Evolutionary conservation across 148 eudicot species (phyloP).

Genomic region (Rhododendron ovatum): DNA sequence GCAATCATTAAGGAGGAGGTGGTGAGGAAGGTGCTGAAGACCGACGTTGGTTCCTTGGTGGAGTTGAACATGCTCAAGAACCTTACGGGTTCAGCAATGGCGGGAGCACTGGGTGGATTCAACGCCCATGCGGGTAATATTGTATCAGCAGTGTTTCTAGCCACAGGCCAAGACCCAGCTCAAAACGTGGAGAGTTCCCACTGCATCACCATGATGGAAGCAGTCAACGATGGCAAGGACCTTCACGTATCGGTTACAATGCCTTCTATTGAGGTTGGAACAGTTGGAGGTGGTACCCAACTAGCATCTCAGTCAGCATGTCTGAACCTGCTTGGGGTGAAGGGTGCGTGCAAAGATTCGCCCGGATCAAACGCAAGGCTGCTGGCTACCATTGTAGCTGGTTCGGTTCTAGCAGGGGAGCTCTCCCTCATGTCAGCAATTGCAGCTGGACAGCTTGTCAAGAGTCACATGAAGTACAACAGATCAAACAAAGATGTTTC

Average conservation of each 20-base stretch:
- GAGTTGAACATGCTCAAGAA: constrained; percentile 88
- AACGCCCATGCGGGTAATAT: constrained; percentile 86
- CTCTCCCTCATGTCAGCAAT: constrained; percentile 88
- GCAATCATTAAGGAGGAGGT: constrained; percentile 71
- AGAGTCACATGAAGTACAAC: constrained; percentile 83
- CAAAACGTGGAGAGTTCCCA: constrained; percentile 85
- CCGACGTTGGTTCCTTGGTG: constrained; percentile 58
- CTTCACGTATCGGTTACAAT: constrained; percentile 82
- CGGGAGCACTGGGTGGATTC: constrained; percentile 89
- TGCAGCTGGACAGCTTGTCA: constrained; percentile 79
- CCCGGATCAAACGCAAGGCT: constrained; percentile 73
- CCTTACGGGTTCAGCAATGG: constrained; percentile 77
- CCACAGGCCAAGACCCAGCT: constrained; percentile 93
- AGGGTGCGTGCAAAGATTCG: constrained; percentile 66
- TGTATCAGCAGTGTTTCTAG: constrained; percentile 68
- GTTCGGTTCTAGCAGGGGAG: constrained; percentile 82
- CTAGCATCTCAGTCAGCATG: constrained; percentile 81
- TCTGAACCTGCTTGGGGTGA: constrained; percentile 72
- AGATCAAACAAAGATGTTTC: constrained; percentile 59
- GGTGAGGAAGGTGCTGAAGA: constrained; percentile 66
- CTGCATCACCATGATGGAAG: constrained; percentile 95
- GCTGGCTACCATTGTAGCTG: constrained; percentile 69
- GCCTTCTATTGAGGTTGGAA: constrained; percentile 92
- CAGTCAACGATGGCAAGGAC: constrained; percentile 69
- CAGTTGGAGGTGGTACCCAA: constrained; percentile 84